These are phyloP conservation scores for Colletotrichum simmondsii DNA, from an alignment of 2,329 filamentous ascomycete species.

Conservation along the genomic window DNA sequence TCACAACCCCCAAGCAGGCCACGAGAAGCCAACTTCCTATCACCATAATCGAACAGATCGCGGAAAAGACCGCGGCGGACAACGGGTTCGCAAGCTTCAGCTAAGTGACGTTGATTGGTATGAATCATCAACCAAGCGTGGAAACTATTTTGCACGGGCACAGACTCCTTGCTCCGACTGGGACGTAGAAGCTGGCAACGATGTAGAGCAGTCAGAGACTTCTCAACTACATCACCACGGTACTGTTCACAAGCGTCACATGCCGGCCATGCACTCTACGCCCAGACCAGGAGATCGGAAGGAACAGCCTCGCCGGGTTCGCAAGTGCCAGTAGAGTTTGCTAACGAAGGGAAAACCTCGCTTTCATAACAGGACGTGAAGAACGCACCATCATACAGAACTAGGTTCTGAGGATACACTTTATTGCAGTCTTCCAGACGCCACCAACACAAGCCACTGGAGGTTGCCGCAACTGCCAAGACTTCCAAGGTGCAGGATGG, in stretches of 20 bases:
- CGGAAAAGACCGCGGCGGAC: conserved; percentile 75
- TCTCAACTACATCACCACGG: background rate
- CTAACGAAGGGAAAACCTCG: conserved; percentile 19
- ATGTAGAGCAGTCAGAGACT: conserved; percentile 4
- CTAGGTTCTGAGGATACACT: conserved; percentile 2
- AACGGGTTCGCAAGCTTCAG: conserved; percentile 90
- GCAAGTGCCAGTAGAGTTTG: conserved; percentile 10
- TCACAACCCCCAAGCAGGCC: conserved; percentile 58
- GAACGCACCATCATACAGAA: background rate
- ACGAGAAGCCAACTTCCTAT: conserved; percentile 61
- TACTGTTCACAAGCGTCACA: conserved; percentile 15
- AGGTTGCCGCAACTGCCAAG: background rate
- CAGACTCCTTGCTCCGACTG: background rate
- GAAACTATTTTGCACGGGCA: background rate
- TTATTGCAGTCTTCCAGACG: background rate
- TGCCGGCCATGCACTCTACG: conserved; percentile 2
- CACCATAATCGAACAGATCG: conserved; percentile 67
- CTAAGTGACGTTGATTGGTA: conserved; percentile 99
- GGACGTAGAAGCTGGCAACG: background rate
- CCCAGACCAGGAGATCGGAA: background rate
- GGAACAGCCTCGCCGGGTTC: conserved; percentile 5
- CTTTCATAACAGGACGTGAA: conserved; percentile 30
- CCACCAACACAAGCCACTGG: background rate
- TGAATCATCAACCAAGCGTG: conserved; percentile 37
- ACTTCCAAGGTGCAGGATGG: background rate